Conservation (phyloP, 257 asterid genomes). For the Przewalskia tangutica region DNA sequence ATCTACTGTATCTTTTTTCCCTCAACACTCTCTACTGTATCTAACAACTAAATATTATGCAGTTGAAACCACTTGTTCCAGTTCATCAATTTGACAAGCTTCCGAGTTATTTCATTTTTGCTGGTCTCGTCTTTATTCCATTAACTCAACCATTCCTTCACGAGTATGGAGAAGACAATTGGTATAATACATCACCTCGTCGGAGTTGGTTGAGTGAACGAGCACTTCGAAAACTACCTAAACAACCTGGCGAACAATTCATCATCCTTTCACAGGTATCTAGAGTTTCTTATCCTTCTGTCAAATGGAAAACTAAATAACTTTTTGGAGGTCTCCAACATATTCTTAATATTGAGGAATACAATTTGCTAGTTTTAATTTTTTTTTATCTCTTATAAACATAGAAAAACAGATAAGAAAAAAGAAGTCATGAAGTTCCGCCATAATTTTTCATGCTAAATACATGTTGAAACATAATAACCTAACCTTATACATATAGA, state of each 20-base stretch:
- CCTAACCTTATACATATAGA: too few species aligned
- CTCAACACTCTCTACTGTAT: constrained; percentile 4
- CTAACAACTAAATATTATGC: constrained; percentile 21
- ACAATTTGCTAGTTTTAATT: too few species aligned
- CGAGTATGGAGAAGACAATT: constrained; percentile 84
- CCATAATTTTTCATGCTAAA: too few species aligned
- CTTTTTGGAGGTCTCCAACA: too few species aligned
- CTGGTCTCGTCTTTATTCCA: constrained; percentile 83
- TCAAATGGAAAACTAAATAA: background rate
- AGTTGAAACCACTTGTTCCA: constrained; percentile 87
- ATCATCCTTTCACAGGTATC: constrained; percentile 87
- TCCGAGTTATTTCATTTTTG: constrained; percentile 93
- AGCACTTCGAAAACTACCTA: constrained; percentile 75
- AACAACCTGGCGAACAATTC: constrained; percentile 68
- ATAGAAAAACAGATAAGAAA: background rate
- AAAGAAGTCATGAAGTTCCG: background rate
- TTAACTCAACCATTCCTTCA: constrained; percentile 90
- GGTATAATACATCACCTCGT: constrained; percentile 95
- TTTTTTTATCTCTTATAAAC: too few species aligned
- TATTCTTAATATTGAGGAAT: too few species aligned
- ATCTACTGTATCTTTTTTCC: background rate
- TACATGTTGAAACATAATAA: too few species aligned
- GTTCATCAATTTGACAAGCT: constrained; percentile 90
- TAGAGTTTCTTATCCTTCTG: background rate
- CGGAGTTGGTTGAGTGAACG: constrained; percentile 62